Evolutionary conservation across 1,284 basidiomycete genomes (phyloP).

Genomic region (Uromyces viciae-fabae): DNA sequence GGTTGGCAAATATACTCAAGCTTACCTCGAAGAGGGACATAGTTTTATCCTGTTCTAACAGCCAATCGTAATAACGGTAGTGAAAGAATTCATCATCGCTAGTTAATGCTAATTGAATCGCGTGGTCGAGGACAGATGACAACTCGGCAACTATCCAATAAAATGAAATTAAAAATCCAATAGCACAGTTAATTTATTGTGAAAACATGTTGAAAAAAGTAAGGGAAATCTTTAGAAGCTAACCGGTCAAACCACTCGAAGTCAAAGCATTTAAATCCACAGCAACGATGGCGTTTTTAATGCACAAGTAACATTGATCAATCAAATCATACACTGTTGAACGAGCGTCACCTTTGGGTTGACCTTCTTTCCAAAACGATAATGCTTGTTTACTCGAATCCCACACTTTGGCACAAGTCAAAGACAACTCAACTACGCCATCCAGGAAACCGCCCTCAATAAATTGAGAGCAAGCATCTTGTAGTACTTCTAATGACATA

Average conservation of each 20-base stretch:
- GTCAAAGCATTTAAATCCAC: constrained; percentile 64
- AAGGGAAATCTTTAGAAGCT: constrained; percentile 42
- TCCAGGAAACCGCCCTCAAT: constrained; percentile 70
- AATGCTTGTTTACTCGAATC: constrained; percentile 74
- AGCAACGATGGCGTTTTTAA: constrained; percentile 72
- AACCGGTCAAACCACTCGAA: constrained; percentile 48
- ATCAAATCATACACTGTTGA: constrained; percentile 64
- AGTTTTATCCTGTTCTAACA: constrained; percentile 71
- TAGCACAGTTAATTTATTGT: constrained; percentile 51
- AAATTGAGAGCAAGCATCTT: constrained; percentile 80
- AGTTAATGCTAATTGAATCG: constrained; percentile 75
- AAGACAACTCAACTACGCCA: constrained; percentile 78
- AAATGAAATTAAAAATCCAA: constrained; percentile 46
- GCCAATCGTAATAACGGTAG: constrained; percentile 89
- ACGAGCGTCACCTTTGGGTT: constrained; percentile 64
- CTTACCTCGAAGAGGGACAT: constrained; percentile 84
- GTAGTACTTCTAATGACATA: constrained; percentile 75
- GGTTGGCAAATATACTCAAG: background rate
- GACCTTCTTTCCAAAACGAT: constrained; percentile 71
- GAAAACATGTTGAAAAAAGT: constrained; percentile 19
- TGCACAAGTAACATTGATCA: constrained; percentile 72
- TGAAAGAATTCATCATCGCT: constrained; percentile 91
- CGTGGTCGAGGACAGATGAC: constrained; percentile 67
- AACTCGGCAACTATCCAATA: constrained; percentile 59
- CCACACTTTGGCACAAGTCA: constrained; percentile 74